Percentiles rank a stretch among this genome's conserved stretches.
Evolutionary conservation across 352 stramenopile species (phyloP).

Genomic region (Pythium insidiosum): DNA sequence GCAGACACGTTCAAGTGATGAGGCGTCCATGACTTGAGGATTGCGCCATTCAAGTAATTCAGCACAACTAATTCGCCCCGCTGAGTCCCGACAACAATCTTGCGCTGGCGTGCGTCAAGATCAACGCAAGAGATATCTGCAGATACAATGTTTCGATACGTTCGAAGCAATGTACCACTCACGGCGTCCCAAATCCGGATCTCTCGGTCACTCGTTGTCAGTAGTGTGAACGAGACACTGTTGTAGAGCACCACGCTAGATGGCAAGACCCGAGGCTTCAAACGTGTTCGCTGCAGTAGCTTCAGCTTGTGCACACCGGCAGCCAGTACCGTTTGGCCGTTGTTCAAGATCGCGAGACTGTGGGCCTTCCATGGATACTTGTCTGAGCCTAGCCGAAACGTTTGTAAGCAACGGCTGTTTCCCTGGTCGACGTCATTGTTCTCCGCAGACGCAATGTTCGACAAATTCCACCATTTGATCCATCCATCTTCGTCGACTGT

Average conservation of each 20-base stretch:
- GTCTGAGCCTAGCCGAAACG: slow-evolving; percentile 59
- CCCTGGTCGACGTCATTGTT: slow-evolving; percentile 47
- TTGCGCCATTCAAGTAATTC: slow-evolving; percentile 69
- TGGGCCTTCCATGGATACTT: slow-evolving; percentile 65
- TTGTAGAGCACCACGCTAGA: slow-evolving; percentile 67
- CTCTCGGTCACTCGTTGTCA: slow-evolving; percentile 61
- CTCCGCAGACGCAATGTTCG: slow-evolving; percentile 52
- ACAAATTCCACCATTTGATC: slow-evolving; percentile 80
- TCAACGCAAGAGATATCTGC: slow-evolving; percentile 70
- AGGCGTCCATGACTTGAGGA: slow-evolving; percentile 54
- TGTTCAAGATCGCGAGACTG: slow-evolving; percentile 49
- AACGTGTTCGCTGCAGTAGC: slow-evolving; percentile 48
- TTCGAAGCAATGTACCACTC: slow-evolving; percentile 41
- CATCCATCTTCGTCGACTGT: slow-evolving; percentile 75
- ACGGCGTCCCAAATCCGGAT: slow-evolving; percentile 64
- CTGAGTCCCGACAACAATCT: slow-evolving; percentile 60
- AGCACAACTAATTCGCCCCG: slow-evolving; percentile 58
- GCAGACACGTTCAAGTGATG: slow-evolving; percentile 55
- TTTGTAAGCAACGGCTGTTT: slow-evolving; percentile 54
- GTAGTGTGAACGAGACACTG: slow-evolving; percentile 48
- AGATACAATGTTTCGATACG: slow-evolving; percentile 37
- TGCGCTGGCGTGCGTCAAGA: slow-evolving; percentile 56
- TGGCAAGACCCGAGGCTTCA: slow-evolving; percentile 49
- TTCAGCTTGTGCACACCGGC: slow-evolving; percentile 66
- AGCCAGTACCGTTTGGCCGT: slow-evolving; percentile 49